Base-by-base conservation (phyloP, 148 eudicot species). In the Chenopodium suecicum region DNA sequence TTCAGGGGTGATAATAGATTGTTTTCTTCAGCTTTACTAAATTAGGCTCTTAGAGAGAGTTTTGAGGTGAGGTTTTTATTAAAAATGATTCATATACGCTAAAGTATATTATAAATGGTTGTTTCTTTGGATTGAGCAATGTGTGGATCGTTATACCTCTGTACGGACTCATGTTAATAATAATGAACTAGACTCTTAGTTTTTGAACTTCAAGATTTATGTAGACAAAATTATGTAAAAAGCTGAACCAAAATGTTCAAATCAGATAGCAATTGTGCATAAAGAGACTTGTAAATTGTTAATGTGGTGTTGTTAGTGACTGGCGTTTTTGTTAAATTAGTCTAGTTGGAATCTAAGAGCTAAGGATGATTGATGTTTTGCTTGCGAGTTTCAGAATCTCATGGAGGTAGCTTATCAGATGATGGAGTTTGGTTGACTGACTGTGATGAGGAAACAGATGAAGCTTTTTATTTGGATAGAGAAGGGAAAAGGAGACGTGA, bases 401-500 rank as follows among this genome's bases (percentile, higher is more conserved):
- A 85, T 52, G 77, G 71, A 34, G 87, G 78, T 82, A 80, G 78
- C 70, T 67, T 74, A 31, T 81, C 82, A 76, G 88, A 85, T 17
- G 92, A 91, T 88, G 97, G 80, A 69, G 88, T 86, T 47, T 84
- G 89, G 75, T 87, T 86, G 86, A 87, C 84, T 48, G 86, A 81
- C 86, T 86, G 86, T 50, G 88, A 83, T 82, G 94, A 88, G 32
- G 88, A 87, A 76, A 74, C 68, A 46, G 84, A 75, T 81, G 83
- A 80, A 80, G 82, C 85, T 66, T 82, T 86, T 82, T 90, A 86
- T n/a, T 79, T 94, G 83, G 89, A 94, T 65, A 91, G 97, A 82
- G 95, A 96, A 79, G 91, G 98, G 98, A 86, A 92, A 78, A 89
- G 75, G 81, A 84, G 99, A 83, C 92, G 80, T 71, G 89, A 91